These are phyloP conservation scores for Sicyos baderoa DNA, from an alignment of 306 rosid genomes.

Conservation along the genomic window DNA sequence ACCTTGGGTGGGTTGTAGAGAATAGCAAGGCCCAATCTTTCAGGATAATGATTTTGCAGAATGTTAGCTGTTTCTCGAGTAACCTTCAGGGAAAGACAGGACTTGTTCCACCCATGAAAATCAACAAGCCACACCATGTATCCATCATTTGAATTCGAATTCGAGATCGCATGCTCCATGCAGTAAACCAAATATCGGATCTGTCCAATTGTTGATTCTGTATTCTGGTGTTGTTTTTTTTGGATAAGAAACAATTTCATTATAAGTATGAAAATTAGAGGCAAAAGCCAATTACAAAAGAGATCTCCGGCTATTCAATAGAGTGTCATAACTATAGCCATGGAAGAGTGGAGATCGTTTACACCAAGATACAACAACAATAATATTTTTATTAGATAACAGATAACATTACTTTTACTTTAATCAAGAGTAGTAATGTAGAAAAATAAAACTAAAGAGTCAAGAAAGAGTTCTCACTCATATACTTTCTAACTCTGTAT, in stretches of 20 bases:
- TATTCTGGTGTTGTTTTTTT: constrained; percentile 39
- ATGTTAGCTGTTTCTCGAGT: constrained; percentile 54
- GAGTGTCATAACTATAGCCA: too few relatives aligned
- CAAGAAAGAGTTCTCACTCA: neutral
- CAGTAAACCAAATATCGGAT: constrained; percentile 63
- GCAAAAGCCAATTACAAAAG: too few relatives aligned
- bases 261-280: too few relatives aligned
- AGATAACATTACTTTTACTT: too few relatives aligned
- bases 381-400: too few relatives aligned
- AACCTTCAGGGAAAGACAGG: constrained; percentile 49
- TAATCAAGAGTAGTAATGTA: constrained; percentile 4
- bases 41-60: constrained; percentile 77
- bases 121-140: constrained; percentile 79
- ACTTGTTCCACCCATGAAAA: constrained; percentile 60
- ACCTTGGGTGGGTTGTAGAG: constrained; percentile 77
- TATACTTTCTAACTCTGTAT: neutral
- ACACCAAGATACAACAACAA: too few relatives aligned
- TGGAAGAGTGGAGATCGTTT: too few relatives aligned
- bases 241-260: too few relatives aligned
- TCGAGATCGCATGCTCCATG: constrained; percentile 69
- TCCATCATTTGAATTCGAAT: constrained; percentile 40
- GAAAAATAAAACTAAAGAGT: neutral
- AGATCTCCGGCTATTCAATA: too few relatives aligned
- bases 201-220: constrained; percentile 35
- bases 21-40: constrained; percentile 65